Evolutionary conservation across 1,284 basidiomycete species (phyloP), one percentile per base, ranked within the genome.

Genomic region (Tilletia indica): DNA sequence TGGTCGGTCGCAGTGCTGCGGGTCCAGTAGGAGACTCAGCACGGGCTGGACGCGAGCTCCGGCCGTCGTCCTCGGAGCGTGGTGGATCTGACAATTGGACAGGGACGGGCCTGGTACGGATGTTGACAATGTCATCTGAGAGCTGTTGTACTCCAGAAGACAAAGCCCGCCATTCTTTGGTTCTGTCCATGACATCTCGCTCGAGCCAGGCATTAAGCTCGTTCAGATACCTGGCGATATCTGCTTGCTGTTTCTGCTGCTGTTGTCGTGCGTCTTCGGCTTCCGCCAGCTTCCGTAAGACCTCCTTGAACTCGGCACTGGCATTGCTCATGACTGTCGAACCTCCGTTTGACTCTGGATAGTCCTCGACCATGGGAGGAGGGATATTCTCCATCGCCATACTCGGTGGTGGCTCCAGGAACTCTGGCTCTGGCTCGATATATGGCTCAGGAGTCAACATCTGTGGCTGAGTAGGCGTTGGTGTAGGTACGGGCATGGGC

Each of bases 161-260:
- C 0, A 81, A 74, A 6, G 74, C 76, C 1, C 78, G 68, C 76
- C 78, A 80, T 39, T 81, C 80, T 61, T 80, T 80, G 4, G 75
- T 73, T 2, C 80, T 73, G 70, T 82, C 78, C 9, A 74, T 73
- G 2, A 80, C 76, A 68, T 82, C 80, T 1, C 72, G 66, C 64
- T 82, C 80, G 9, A 82, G 69, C 80, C 80, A 82, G 0, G 70
- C 66, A 39, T 82, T 81, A 69, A 82, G 77, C 71, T 82, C 79
- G 73, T 79, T 80, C 63, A 82, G 73, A 51, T 82, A 82, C 49
- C 79, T 70, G 14, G 78, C 79, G 47, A 82, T 80, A 63, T 82
- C 79, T 38, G 74, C 74, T 48, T 81, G 79, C 64, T 81, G 80
- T 49, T 74, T 70, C 9, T 74, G 54, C 67, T 82, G 78, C 9